Evolutionary conservation across 2,329 filamentous ascomycete genomes (phyloP).

Genomic region (Aspergillus novoparasiticus): DNA sequence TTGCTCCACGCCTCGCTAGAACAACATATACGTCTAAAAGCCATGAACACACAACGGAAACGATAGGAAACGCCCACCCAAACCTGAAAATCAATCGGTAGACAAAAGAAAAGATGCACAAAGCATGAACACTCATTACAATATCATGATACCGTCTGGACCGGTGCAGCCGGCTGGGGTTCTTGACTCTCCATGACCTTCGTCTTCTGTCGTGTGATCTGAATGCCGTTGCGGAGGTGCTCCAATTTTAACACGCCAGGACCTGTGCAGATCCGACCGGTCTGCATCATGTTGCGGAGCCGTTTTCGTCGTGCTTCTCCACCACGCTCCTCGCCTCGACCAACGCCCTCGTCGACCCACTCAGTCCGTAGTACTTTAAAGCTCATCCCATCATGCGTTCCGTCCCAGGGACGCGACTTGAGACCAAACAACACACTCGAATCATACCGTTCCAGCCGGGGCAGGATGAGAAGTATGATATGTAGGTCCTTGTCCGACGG

Average conservation of each 20-base stretch:
- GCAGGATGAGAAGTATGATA: slow-evolving; percentile 82
- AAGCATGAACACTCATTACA: neutral
- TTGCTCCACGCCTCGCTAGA: slow-evolving; percentile 25
- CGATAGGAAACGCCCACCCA: slow-evolving; percentile 14
- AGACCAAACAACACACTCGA: slow-evolving; percentile 78
- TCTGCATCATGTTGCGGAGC: slow-evolving; percentile 48
- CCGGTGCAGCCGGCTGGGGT: slow-evolving; percentile 24
- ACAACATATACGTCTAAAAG: slow-evolving; percentile 17
- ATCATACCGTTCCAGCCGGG: slow-evolving; percentile 74
- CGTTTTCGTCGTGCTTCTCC: slow-evolving; percentile 53
- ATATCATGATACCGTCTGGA: slow-evolving; percentile 36
- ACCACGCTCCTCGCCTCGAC: slow-evolving; percentile 50
- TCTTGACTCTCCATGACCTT: slow-evolving; percentile 29
- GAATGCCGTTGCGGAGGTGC: slow-evolving; percentile 36
- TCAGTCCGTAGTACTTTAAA: slow-evolving; percentile 80
- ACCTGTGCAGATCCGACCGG: slow-evolving; percentile 46
- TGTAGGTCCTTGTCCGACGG: slow-evolving; percentile 76
- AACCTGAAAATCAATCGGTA: slow-evolving; percentile 1
- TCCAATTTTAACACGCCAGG: slow-evolving; percentile 38
- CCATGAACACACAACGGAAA: slow-evolving; percentile 10
- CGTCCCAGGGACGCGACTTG: slow-evolving; percentile 76
- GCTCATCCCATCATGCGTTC: slow-evolving; percentile 81
- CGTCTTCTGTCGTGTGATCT: slow-evolving; percentile 30
- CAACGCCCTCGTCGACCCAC: slow-evolving; percentile 75
- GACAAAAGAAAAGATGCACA: slow-evolving; percentile 5